A percentile compares a stretch with the other conserved stretches of the same genome.
Conservation (phyloP, 176 grass and related monocot genomes). For the sorghum (Sorghum bicolor) region Sorghum_bicolor_NCBIv3 NC_012870.2:262001-262500, state of each 20-base stretch:
- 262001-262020: neutral
- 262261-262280: too few relatives aligned
- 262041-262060: too few relatives aligned
- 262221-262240: too few relatives aligned
- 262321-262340: too few relatives aligned
- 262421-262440: constrained; percentile 63
- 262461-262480: constrained; percentile 73
- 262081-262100: constrained; percentile 42
- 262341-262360: constrained; percentile 48
- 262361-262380: constrained; percentile 94
- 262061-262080: too few relatives aligned
- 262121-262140: constrained; percentile 72
- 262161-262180: too few relatives aligned
- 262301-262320: too few relatives aligned
- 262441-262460: constrained; percentile 59
- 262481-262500: constrained; percentile 44
- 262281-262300: too few relatives aligned
- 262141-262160: constrained; percentile 85
- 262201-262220: too few relatives aligned
- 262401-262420: constrained; percentile 63
- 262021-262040: neutral
- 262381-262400: constrained; percentile 91
- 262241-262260: too few relatives aligned
- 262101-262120: constrained; percentile 61
- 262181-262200: too few relatives aligned